Conservation (phyloP, 2,329 filamentous ascomycete genomes). For the Celoporthe dispersa region DNA sequence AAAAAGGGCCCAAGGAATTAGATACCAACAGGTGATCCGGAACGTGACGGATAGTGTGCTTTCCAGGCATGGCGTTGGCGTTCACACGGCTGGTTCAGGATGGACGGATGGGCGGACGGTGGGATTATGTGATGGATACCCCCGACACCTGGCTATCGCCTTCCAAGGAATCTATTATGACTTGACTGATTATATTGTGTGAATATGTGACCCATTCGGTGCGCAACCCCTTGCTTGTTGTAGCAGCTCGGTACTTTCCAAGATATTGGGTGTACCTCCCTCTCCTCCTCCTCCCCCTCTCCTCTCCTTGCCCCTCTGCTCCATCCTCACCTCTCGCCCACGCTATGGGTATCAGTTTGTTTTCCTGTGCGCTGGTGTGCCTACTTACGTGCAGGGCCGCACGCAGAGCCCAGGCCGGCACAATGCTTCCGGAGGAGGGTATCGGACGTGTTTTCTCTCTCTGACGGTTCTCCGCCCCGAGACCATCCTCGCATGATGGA, state of each 20-base stretch:
- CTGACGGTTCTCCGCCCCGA: neutral
- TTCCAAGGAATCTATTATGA: constrained; percentile 1
- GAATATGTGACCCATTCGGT: neutral
- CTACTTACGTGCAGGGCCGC: neutral
- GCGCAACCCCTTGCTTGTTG: neutral
- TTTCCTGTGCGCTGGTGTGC: neutral
- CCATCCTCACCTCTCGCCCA: neutral
- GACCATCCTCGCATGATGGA: neutral
- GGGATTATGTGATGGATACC: constrained; percentile 17
- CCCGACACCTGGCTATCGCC: constrained; percentile 3
- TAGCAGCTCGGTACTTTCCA: neutral
- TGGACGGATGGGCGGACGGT: neutral
- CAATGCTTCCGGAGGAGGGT: neutral
- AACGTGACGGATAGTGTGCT: neutral
- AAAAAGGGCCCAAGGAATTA: neutral
- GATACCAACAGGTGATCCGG: neutral
- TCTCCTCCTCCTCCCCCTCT: neutral
- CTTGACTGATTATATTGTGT: neutral
- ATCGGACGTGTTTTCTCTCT: neutral
- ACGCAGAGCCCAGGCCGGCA: neutral
- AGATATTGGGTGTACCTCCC: neutral
- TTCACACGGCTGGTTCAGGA: constrained; percentile 13
- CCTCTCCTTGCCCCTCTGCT: neutral
- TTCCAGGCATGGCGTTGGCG: constrained; percentile 16
- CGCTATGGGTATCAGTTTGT: constrained; percentile 21